Evolutionary conservation across 768 basidiomycete genomes (phyloP).

Genomic region (Piloderma croceum): DNA sequence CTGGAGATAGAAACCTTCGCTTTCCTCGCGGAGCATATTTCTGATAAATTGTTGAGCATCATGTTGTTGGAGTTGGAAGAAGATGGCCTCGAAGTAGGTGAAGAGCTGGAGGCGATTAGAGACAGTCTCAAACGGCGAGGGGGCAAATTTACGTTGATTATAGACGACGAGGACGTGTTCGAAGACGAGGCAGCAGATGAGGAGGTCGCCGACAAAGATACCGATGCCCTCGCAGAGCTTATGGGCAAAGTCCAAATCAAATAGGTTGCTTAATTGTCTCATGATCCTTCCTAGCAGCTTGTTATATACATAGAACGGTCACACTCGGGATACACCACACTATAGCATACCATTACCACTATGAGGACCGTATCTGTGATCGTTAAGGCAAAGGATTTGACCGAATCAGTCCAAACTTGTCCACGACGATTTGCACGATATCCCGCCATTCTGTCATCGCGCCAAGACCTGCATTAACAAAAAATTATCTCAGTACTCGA

Average conservation of each 20-base stretch:
- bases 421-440: constrained; percentile 69
- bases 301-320: no score
- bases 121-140: constrained; percentile 56
- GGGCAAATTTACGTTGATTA: constrained; percentile 59
- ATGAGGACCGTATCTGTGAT: no score
- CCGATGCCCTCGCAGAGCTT: not conserved
- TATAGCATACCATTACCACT: no score
- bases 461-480: constrained; percentile 56
- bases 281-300: no score
- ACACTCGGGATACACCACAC: no score
- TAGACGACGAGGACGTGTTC: constrained; percentile 66
- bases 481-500: not conserved
- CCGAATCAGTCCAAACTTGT: constrained; percentile 46
- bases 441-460: constrained; percentile 98
- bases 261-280: not conserved
- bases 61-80: constrained; percentile 77
- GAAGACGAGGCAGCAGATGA: not conserved
- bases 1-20: constrained; percentile 65
- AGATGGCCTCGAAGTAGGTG: no score
- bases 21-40: constrained; percentile 54
- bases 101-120: constrained; percentile 48
- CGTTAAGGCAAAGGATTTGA: no score
- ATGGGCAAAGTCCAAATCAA: not conserved
- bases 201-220: not conserved
- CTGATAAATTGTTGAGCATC: constrained; percentile 46